Conservation (phyloP, 2,329 filamentous ascomycete species). For the Akanthomyces uredinophilus region DNA sequence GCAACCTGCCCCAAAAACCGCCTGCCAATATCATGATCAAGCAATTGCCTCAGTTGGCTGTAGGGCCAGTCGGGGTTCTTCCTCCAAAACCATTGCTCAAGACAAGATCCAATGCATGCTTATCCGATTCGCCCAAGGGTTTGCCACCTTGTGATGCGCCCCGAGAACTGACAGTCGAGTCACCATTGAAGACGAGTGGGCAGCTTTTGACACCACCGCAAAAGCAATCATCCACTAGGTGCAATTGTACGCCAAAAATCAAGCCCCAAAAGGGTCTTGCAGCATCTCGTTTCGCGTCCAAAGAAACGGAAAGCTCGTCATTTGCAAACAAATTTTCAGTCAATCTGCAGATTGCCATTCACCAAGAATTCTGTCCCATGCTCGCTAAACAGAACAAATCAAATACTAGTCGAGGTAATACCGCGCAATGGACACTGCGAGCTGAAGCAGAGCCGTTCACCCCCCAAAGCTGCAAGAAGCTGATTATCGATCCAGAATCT, state of each 20-base stretch:
- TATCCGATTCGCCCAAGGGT: no score
- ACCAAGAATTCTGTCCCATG: conserved; percentile 3
- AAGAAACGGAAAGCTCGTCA: background rate
- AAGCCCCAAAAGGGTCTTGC: conserved; percentile 3
- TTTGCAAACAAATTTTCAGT: background rate
- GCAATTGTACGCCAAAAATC: background rate
- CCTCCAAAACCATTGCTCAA: no score
- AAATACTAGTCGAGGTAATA: background rate
- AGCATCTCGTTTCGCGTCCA: conserved; percentile 2
- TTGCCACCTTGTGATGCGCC: no score
- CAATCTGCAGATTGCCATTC: background rate
- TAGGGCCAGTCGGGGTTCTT: background rate
- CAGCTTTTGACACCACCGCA: background rate
- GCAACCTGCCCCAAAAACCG: background rate
- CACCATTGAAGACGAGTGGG: background rate
- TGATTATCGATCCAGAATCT: background rate
- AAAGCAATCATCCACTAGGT: background rate
- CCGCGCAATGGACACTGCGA: background rate
- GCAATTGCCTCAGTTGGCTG: no score
- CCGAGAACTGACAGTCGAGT: no score
- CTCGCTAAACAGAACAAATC: background rate
- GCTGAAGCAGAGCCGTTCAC: conserved; percentile 3
- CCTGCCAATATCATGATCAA: no score
- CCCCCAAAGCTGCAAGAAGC: background rate
- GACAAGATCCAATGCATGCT: no score